Evolutionary conservation across 2,329 filamentous ascomycete genomes (phyloP).

Genomic region (Anthostomella pinea): DNA sequence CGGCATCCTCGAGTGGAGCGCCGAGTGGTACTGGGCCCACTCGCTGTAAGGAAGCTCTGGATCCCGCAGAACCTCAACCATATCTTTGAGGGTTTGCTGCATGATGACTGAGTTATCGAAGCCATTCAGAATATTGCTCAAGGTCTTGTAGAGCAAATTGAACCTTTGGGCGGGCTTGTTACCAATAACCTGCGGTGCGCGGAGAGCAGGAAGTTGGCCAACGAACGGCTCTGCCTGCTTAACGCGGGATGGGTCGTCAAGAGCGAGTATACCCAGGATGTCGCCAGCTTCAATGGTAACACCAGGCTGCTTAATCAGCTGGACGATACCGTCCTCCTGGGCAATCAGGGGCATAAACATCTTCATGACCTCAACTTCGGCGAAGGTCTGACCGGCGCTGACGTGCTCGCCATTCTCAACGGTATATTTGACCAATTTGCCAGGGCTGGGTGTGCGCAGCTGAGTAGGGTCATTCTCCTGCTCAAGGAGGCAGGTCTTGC

Average conservation of each 20-base stretch:
- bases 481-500: constrained; percentile 96
- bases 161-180: constrained; percentile 91
- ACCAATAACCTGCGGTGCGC: constrained; percentile 81
- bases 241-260: constrained; percentile 93
- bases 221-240: constrained; percentile 95
- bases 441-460: constrained; percentile 87
- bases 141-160: constrained; percentile 69
- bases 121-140: constrained; percentile 84
- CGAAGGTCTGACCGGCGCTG: constrained; percentile 86
- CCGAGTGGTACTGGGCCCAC: constrained; percentile 93
- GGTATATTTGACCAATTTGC: constrained; percentile 97
- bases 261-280: constrained; percentile 92
- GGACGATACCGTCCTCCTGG: constrained; percentile 91
- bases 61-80: constrained; percentile 86
- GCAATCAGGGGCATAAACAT: constrained; percentile 99
- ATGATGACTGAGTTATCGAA: constrained; percentile 99
- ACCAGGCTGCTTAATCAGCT: constrained; percentile 98
- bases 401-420: constrained; percentile 95
- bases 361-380: constrained; percentile 99
- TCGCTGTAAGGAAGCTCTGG: constrained; percentile 92
- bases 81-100: constrained; percentile 77
- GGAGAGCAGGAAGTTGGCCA: constrained; percentile 83
- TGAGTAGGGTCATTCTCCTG: constrained; percentile 99
- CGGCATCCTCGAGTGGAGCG: constrained; percentile 95
- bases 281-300: constrained; percentile 97